Base-by-base conservation (phyloP, 768 basidiomycete genomes). In the Mycena belliarum region DNA sequence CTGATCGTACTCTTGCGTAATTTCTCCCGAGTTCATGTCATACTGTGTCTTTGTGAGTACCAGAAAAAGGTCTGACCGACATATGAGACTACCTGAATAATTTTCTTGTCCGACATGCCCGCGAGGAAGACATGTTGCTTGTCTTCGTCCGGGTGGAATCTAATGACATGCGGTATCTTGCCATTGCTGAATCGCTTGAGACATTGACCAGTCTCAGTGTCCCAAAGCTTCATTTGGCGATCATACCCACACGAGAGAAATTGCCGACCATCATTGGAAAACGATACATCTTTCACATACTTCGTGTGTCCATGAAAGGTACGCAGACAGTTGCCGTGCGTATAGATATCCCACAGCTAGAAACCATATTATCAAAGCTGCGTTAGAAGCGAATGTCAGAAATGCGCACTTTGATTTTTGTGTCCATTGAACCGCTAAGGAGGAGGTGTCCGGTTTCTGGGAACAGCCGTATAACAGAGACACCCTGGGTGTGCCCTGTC, bases 31-130 rank as follows among this genome's bases (percentile, higher is more conserved):
- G 68, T 91, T 88, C 69, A 95, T 94, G 71, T 99, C 97, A 70
- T 97, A 98, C 95, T 98, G 60, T 12, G 10, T n/a, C 16, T 35
- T 37, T 50, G 25, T 53, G 24, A 35, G 35, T 41, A 40, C 6
- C n/a, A n/a, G n/a, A n/a, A n/a, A n/a, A n/a, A 52, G 16, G 12
- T 26, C 24, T 50, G 51, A 42, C 35, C n/a, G 9, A 7, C 28
- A 23, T 37, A 18, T 37, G 42, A 42, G 66, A 81, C 57, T 67
- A 94, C 95, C 82, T 98, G 96, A 37, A 98, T 92, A 63, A 99
- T 97, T 75, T 98, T 98, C 78, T 98, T 98, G 76, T 98, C 95
- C 38, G 89, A 91, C 97, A 98, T 99, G 59, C 97, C 97, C 47
- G 96, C 96, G 44, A 98, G 78, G 79, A 98, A 98, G 49, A 95